These are phyloP conservation scores for Salvia rosmarinus DNA, from an alignment of 257 asterid species.

Conservation along the genomic window DNA sequence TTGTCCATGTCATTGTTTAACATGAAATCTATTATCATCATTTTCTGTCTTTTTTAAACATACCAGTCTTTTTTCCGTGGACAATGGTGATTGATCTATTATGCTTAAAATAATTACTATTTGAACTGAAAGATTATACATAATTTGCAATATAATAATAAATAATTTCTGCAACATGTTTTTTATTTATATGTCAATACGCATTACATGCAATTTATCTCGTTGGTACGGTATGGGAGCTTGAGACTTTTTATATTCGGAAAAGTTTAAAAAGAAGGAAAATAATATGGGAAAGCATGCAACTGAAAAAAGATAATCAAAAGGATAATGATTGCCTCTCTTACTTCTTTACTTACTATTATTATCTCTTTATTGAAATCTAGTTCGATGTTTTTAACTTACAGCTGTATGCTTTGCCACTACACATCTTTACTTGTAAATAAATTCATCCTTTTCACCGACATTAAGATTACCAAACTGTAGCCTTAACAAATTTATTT, in stretches of 20 bases:
- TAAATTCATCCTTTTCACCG: not conserved
- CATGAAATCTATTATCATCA: no score
- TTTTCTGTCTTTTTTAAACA: no score
- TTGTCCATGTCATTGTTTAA: no score
- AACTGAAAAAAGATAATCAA: conserved; percentile 46
- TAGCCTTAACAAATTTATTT: not conserved
- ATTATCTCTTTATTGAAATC: conserved; percentile 36
- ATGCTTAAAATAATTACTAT: no score
- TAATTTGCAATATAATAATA: not conserved
- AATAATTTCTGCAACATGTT: no score
- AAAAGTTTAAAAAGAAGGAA: not conserved
- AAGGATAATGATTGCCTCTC: conserved; percentile 51
- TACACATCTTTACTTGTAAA: conserved; percentile 11
- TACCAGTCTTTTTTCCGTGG: no score
- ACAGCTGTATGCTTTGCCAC: conserved; percentile 43
- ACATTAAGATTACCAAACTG: not conserved
- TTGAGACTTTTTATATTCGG: not conserved
- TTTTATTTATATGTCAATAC: no score
- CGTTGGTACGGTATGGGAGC: not conserved
- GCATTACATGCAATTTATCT: not conserved
- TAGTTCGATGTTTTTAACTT: conserved; percentile 31
- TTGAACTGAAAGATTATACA: no score
- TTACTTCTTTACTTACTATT: conserved; percentile 28
- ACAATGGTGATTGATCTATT: no score
- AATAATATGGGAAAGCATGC: conserved; percentile 25